phyloP scores from a whole-genome alignment of 1,284 basidiomycete species.

The Porogramme epimiltina region DNA sequence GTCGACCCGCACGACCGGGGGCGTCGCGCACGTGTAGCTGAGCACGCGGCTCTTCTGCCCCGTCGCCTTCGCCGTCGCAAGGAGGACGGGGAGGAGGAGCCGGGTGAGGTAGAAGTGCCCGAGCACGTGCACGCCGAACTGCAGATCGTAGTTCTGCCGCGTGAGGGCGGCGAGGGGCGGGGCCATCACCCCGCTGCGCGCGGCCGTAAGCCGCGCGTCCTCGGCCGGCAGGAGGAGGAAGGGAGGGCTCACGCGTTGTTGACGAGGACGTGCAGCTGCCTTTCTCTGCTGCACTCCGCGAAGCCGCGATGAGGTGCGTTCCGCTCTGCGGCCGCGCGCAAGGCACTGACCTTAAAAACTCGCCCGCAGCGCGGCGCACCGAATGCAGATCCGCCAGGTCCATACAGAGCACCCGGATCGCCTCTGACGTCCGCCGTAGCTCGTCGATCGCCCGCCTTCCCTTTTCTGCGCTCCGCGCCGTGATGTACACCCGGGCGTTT shows the following conservation, averaged over 20 bases:
- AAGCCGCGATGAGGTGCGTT: background rate
- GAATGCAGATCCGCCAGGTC: conserved; percentile 59
- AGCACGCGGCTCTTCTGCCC: conserved; percentile 17
- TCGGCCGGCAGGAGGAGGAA: background rate
- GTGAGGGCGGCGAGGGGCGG: conserved; percentile 13
- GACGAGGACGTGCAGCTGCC: conserved; percentile 21
- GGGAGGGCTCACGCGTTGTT: conserved; percentile 22
- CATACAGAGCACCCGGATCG: conserved; percentile 51
- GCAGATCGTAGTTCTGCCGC: conserved; percentile 16
- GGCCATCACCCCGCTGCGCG: conserved; percentile 13
- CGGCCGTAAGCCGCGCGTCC: background rate
- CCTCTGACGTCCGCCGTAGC: conserved; percentile 47
- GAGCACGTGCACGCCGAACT: conserved; percentile 20
- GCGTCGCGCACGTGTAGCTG: conserved; percentile 7
- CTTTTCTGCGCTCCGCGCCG: conserved; percentile 48
- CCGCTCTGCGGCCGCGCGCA: background rate
- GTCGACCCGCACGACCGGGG: conserved; percentile 10
- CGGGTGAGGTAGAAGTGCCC: conserved; percentile 23
- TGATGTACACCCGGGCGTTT: conserved; percentile 68
- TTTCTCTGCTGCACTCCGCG: conserved; percentile 16
- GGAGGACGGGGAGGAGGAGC: conserved; percentile 19
- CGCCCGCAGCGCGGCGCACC: conserved; percentile 50
- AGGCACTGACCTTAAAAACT: conserved; percentile 46
- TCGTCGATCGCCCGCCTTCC: conserved; percentile 50
- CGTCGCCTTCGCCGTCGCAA: conserved; percentile 8